These are phyloP conservation scores for Teratosphaeria pseudoeucalypti DNA, from an alignment of 2,329 filamentous ascomycete species.

Conservation along the genomic window DNA sequence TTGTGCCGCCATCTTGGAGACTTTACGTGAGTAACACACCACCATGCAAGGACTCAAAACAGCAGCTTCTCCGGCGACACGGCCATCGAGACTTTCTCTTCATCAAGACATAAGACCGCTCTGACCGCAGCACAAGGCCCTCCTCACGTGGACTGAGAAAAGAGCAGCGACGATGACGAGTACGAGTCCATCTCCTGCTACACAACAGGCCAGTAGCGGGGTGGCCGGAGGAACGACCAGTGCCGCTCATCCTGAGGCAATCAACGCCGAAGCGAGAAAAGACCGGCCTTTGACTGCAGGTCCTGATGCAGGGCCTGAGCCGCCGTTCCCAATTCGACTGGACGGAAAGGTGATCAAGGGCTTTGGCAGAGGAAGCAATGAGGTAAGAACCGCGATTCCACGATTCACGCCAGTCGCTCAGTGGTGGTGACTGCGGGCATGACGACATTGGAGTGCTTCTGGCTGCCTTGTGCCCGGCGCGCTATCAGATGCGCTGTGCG, in stretches of 20 bases:
- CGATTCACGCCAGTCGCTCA: not conserved
- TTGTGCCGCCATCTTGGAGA: not conserved
- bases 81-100: not conserved
- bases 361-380: constrained; percentile 87
- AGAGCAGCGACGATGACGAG: not conserved
- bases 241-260: constrained; percentile 14
- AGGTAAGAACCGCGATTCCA: constrained; percentile 43
- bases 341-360: constrained; percentile 82
- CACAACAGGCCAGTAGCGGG: not conserved
- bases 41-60: constrained; percentile 4
- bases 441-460: not conserved
- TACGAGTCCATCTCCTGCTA: not conserved
- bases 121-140: not conserved
- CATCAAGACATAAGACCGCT: not conserved
- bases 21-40: not conserved
- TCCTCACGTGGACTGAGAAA: not conserved
- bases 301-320: constrained; percentile 57
- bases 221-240: not conserved
- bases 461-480: not conserved
- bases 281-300: constrained; percentile 56
- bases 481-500: not conserved
- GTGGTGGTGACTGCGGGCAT: not conserved
- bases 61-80: constrained; percentile 2
- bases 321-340: constrained; percentile 74
- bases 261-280: constrained; percentile 40